Percentiles rank a stretch among this genome's conserved stretches.
Conservation (phyloP, 495 filamentous ascomycete genomes). For the Chlorociboria aeruginascens region DNA sequence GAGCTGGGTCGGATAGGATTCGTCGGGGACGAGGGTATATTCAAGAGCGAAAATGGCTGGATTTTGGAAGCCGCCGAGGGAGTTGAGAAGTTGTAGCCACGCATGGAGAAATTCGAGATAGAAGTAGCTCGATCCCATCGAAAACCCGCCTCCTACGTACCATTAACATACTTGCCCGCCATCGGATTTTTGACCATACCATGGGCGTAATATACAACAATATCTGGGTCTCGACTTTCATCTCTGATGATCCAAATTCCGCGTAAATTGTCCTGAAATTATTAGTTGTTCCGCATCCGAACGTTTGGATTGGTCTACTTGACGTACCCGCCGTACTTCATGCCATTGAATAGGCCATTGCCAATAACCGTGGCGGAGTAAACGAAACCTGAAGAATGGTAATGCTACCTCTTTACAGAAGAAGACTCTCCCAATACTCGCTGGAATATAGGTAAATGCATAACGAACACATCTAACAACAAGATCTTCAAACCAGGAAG, state of each 20-base stretch:
- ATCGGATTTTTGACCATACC: constrained; percentile 29
- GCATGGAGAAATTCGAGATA: constrained; percentile 69
- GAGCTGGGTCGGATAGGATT: constrained; percentile 54
- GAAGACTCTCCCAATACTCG: constrained; percentile 57
- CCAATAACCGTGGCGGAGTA: constrained; percentile 56
- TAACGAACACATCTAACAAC: constrained; percentile 64
- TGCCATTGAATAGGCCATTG: constrained; percentile 48
- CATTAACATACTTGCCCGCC: neutral
- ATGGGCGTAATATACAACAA: constrained; percentile 64
- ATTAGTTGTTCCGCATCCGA: neutral
- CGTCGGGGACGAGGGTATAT: constrained; percentile 68
- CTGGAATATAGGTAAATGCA: constrained; percentile 57
- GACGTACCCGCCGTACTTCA: constrained; percentile 39
- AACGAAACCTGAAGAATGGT: constrained; percentile 60
- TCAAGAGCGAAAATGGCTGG: constrained; percentile 70
- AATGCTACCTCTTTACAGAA: constrained; percentile 59
- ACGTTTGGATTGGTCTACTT: neutral
- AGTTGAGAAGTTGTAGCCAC: constrained; percentile 44
- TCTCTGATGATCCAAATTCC: constrained; percentile 53
- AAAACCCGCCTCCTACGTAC: constrained; percentile 53
- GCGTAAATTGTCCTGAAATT: constrained; percentile 26
- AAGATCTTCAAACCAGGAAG: constrained; percentile 59
- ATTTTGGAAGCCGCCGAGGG: constrained; percentile 46
- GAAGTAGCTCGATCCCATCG: constrained; percentile 66
- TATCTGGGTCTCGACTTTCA: constrained; percentile 41